Conservation (phyloP, 768 basidiomycete genomes). For the Amanita pallidorosea region DNA sequence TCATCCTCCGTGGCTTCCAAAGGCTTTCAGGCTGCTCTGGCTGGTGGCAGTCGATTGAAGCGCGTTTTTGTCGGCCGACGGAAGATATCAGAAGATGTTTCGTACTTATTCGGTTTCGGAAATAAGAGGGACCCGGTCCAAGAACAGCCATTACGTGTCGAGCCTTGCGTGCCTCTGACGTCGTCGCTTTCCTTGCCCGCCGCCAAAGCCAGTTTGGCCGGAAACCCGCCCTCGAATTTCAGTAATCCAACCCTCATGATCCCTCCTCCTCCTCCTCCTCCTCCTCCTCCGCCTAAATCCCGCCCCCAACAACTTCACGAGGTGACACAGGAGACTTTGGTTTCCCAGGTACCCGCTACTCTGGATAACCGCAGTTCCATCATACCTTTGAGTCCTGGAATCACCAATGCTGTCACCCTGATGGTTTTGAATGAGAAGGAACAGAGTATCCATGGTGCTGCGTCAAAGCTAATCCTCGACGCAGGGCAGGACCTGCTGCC, state of each 20-base stretch:
- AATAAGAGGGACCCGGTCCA: not conserved
- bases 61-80: conserved; percentile 47
- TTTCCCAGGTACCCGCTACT: not conserved
- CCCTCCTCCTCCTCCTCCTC: conserved; percentile 10
- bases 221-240: not conserved
- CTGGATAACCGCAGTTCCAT: conserved; percentile 36
- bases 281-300: conserved; percentile 31
- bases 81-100: conserved; percentile 45
- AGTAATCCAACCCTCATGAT: conserved; percentile 7
- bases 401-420: conserved; percentile 47
- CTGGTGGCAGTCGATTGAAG: conserved; percentile 41
- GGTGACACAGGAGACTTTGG: conserved; percentile 2
- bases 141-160: conserved; percentile 3
- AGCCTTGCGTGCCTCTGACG: conserved; percentile 1
- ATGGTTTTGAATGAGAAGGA: conserved; percentile 24
- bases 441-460: conserved; percentile 11
- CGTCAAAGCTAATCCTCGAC: conserved; percentile 4
- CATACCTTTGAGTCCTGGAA: conserved; percentile 45
- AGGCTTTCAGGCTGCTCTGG: conserved; percentile 25
- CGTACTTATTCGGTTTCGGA: not conserved
- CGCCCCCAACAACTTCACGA: conserved; percentile 11
- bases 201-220: not conserved
- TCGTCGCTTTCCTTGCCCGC: not conserved
- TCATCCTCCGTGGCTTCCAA: conserved; percentile 17
- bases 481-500: conserved; percentile 12